Evolutionary conservation across 495 filamentous ascomycete genomes (phyloP).

Genomic region (Thermothielavioides terrestris): DNA sequence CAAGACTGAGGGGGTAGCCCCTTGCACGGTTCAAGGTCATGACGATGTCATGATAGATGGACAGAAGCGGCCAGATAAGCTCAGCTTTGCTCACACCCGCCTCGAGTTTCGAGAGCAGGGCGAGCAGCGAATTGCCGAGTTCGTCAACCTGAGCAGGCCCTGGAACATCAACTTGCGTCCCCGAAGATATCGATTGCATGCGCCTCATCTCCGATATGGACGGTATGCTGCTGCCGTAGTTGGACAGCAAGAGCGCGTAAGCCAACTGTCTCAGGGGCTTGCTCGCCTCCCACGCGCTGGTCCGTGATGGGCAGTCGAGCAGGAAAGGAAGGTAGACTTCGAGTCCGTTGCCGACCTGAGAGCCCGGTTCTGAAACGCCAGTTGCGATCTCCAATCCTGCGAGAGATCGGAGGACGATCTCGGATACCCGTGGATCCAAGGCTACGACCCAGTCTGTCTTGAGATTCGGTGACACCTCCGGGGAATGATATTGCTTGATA

Average conservation of each 20-base stretch:
- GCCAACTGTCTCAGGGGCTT: slow-evolving; percentile 45
- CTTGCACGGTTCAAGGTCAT: slow-evolving; percentile 28
- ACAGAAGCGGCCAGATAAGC: slow-evolving; percentile 31
- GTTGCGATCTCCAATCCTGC: not conserved
- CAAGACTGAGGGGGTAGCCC: slow-evolving; percentile 15
- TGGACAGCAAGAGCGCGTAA: slow-evolving; percentile 48
- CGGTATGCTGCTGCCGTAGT: slow-evolving; percentile 9
- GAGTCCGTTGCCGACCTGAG: not conserved
- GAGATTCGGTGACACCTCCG: slow-evolving; percentile 1
- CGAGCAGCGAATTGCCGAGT: not conserved
- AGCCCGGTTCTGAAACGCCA: not conserved
- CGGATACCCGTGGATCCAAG: slow-evolving; percentile 45
- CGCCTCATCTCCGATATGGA: slow-evolving; percentile 25
- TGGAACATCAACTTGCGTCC: slow-evolving; percentile 9
- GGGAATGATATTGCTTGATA: slow-evolving; percentile 34
- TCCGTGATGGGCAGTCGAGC: slow-evolving; percentile 48
- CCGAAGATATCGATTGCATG: slow-evolving; percentile 19
- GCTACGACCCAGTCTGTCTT: not conserved
- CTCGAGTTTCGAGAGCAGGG: slow-evolving; percentile 10
- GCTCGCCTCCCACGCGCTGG: slow-evolving; percentile 57
- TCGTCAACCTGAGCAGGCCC: not conserved
- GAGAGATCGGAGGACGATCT: slow-evolving; percentile 34
- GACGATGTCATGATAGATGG: slow-evolving; percentile 36
- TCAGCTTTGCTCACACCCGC: not conserved
- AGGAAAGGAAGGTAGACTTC: slow-evolving; percentile 52